Percentiles rank a stretch among this genome's conserved stretches.
Conservation (phyloP, 1,139 yeast genomes). For the Zygotorulaspora mrakii region DNA sequence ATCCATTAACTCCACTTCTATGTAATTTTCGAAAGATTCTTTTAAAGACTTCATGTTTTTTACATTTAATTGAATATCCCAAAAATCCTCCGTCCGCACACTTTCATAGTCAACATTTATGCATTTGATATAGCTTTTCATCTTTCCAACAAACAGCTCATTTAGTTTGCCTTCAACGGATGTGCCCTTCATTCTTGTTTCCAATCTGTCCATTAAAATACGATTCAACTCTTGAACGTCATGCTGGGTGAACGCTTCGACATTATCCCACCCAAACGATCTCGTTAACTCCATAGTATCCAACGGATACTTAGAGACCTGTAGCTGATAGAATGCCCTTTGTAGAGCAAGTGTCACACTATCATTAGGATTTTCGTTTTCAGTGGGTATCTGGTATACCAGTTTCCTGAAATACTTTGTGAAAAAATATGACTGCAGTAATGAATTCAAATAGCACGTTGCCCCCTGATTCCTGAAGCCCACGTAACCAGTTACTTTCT, state of each 20-base stretch:
- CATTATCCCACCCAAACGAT: constrained; percentile 96
- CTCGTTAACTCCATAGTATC: constrained; percentile 83
- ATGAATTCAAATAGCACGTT: constrained; percentile 89
- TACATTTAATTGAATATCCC: constrained; percentile 97
- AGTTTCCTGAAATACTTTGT: constrained; percentile 78
- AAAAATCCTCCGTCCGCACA: constrained; percentile 86
- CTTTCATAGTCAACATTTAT: constrained; percentile 94
- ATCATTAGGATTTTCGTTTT: constrained; percentile 47
- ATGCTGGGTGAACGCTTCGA: constrained; percentile 95
- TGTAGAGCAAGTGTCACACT: constrained; percentile 83
- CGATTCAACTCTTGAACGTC: constrained; percentile 96
- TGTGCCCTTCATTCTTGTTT: constrained; percentile 88
- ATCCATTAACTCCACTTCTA: constrained; percentile 81
- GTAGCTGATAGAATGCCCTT: constrained; percentile 74
- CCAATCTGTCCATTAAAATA: constrained; percentile 90
- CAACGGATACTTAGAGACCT: constrained; percentile 68
- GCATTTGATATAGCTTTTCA: constrained; percentile 93
- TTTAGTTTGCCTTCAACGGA: constrained; percentile 74
- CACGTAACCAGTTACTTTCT: constrained; percentile 80
- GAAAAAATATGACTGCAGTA: constrained; percentile 84
- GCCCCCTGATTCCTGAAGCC: constrained; percentile 98
- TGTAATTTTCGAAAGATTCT: constrained; percentile 79
- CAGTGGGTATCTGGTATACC: constrained; percentile 87
- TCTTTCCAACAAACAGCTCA: constrained; percentile 89
- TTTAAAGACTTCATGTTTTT: constrained; percentile 70